Base-by-base conservation (phyloP, 177 flowering plant genomes). In the Telopea speciosissima region DNA sequence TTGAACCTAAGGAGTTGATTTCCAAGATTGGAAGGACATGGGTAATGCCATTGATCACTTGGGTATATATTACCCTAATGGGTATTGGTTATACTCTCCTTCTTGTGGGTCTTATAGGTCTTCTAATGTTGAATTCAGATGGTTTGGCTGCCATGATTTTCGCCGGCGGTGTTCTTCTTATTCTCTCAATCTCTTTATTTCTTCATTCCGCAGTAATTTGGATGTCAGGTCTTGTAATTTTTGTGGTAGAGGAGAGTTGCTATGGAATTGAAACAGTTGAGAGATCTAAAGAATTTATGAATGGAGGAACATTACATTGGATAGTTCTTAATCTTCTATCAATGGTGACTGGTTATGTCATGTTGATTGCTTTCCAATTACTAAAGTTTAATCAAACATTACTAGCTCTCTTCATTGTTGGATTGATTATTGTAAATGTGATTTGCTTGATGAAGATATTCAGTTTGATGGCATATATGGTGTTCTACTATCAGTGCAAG, bases 401-500 rank as follows among this genome's bases (percentile, higher is more conserved):
- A 33, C 6, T 33, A 3, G 40, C 40, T 33, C 40, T 33, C 0
- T 33, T 33, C 40, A 33, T 6, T 0, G 40, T 33, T 33, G 40
- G 40, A 33, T 8, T 33, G 40, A 7, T 33, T 33, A 33, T 33
- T 33, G 40, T 5, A 28, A 19, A 19, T 21, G 19, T 63, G 8
- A 28, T 28, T 17, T 63, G 42, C 25, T 36, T 63, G 23, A 22
- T 28, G 11, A 31, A 63, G 66, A 63, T 63, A 24, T 31, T 31
- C 7, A 8, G 44, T 2, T 33, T 31, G 2, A 31, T 19, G 17
- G 44, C 21, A 22, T 31, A 28, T 19, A 62, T 17, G 5, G 65
- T 62, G 65, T 62, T 62, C 21, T 26, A 62, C 6, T 62, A 62
- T n/a, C 44, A 63, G 66, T 63, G 66, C 14, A 31, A 63, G 23